Base-by-base conservation (phyloP, 495 filamentous ascomycete species). In the Melanomma pulvis-pyrius region DNA sequence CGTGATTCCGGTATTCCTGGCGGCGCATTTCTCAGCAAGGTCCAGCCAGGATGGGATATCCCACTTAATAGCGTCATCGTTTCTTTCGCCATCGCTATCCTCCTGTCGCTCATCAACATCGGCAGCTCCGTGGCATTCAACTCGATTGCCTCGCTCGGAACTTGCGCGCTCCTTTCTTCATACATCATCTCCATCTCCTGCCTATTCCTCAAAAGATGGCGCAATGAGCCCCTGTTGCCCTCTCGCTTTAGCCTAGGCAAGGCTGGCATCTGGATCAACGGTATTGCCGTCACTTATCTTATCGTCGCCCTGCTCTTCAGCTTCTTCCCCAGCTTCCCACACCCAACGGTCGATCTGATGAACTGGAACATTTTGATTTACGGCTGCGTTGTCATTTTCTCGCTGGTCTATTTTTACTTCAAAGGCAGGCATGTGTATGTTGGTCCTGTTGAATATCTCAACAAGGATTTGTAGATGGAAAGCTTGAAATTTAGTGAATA, bases 71-170 rank as follows among this genome's bases (percentile, higher is more conserved):
- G 86, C 0, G 78, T 83, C 50, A 65, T 81, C 24, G 61, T 84
- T 36, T 80, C 80, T 3, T 78, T 82, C 67, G 61, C 72, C 39
- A 76, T 83, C 51, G 81, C 85, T 17, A 78, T 82, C 59, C 73
- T 86, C 34, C 74, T 89, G 0, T 84, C 84, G 0, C 73, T 87
- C 29, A 87, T 89, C 73, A 86, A 85, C 67, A 80, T 89, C 59
- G 86, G 83, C 24, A 85, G 82, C 0, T 61, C 77, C 1, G 77
- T 80, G 4, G 86, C 84, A 6, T 81, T 88, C 69, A 82, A 84
- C 69, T 81, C 81, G 30, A 79, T 87, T 32, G 74, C 81, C 46
- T 83, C 84, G 69, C 69, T 77, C 28, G 17, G 59, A 47, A 32
- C 41, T 41, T 41, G 64, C 64, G n/a, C 71, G 65, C 24, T 61